Percentiles rank a stretch among this genome's conserved stretches.
Conservation (phyloP, 192 early-diverging fungal genomes). For the Rhizophagus prolifer region DNA sequence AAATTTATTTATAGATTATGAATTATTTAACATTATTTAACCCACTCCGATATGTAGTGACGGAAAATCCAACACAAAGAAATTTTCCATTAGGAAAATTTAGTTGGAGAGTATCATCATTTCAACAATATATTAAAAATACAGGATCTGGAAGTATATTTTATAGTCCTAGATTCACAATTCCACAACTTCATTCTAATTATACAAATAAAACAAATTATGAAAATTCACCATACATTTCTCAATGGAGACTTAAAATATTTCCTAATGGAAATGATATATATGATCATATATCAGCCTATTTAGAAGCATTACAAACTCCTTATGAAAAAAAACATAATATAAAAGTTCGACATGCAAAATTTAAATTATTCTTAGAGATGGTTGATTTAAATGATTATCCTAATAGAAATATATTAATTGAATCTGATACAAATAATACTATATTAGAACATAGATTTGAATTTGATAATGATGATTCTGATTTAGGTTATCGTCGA, state of each 20-base stretch:
- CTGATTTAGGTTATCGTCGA: background rate
- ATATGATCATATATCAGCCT: background rate
- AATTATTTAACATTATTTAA: background rate
- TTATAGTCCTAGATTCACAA: background rate
- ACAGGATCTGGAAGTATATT: background rate
- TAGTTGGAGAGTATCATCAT: background rate
- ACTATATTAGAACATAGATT: background rate
- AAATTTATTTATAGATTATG: background rate
- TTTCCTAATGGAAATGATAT: background rate
- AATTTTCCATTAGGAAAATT: background rate
- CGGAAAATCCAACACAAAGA: background rate
- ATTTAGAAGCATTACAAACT: conserved; percentile 8
- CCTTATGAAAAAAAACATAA: conserved; percentile 5
- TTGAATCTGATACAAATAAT: background rate
- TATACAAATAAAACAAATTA: background rate
- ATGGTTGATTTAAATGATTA: background rate
- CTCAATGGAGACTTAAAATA: background rate
- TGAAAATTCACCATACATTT: background rate
- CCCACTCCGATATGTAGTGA: background rate
- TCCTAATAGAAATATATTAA: background rate
- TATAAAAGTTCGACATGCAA: background rate
- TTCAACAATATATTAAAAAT: background rate
- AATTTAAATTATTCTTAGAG: background rate
- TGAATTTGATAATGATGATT: background rate
- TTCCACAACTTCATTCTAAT: background rate